A percentile compares a stretch with the other conserved stretches of the same genome.
Evolutionary conservation across 1,284 basidiomycete genomes (phyloP).

Genomic region (Veloboletus limbatus): DNA sequence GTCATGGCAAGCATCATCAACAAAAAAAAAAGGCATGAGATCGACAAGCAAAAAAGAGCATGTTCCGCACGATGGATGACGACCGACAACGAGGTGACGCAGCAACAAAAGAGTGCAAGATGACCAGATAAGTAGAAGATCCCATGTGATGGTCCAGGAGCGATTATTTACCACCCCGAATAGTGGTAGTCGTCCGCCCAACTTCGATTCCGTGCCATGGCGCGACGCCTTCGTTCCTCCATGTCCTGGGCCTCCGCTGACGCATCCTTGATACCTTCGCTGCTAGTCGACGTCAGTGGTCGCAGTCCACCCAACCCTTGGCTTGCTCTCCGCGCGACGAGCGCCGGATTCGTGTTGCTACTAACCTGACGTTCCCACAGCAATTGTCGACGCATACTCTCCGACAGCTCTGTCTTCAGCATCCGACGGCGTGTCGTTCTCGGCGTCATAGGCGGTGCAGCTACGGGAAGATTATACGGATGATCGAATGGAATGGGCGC

Average conservation of each 20-base stretch:
- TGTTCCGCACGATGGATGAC: conserved; percentile 20
- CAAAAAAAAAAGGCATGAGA: conserved; percentile 12
- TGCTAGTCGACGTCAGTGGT: conserved; percentile 40
- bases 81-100: conserved; percentile 17
- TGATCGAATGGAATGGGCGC: conserved; percentile 61
- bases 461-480: conserved; percentile 71
- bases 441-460: conserved; percentile 74
- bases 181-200: conserved; percentile 70
- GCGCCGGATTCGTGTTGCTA: conserved; percentile 46
- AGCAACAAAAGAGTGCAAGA: conserved; percentile 19
- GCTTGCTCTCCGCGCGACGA: conserved; percentile 36
- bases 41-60: conserved; percentile 23
- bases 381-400: conserved; percentile 78
- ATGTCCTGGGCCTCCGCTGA: conserved; percentile 28
- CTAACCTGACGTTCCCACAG: conserved; percentile 81
- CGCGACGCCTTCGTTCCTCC: conserved; percentile 41
- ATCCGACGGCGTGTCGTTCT: conserved; percentile 82
- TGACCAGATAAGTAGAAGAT: conserved; percentile 29
- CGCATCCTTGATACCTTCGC: conserved; percentile 18
- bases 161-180: conserved; percentile 52
- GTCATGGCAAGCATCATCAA: conserved; percentile 6
- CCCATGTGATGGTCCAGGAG: conserved; percentile 14
- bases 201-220: conserved; percentile 59
- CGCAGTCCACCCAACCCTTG: conserved; percentile 37
- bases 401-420: conserved; percentile 82